phyloP scores from a whole-genome alignment of 2,329 filamentous ascomycete genomes.

The Diaporthe humulicola region DNA sequence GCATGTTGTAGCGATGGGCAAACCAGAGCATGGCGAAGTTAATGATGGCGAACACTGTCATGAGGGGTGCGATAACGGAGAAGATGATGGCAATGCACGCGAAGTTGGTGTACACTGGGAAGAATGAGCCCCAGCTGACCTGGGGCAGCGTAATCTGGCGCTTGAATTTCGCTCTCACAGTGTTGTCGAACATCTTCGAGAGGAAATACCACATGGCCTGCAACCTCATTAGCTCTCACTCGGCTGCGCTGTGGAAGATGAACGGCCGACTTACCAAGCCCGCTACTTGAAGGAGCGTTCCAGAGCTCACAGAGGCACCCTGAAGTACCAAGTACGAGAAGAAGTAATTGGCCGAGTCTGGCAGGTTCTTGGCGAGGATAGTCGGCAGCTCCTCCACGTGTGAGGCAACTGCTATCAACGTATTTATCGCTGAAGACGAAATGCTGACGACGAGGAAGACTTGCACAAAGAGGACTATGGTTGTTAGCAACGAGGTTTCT shows the following conservation, averaged over 20 bases:
- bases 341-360: slow-evolving; percentile 94
- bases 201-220: slow-evolving; percentile 79
- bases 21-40: slow-evolving; percentile 94
- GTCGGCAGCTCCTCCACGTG: slow-evolving; percentile 77
- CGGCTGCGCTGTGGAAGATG: background rate
- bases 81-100: slow-evolving; percentile 94
- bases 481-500: background rate
- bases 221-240: slow-evolving; percentile 3
- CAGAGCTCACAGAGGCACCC: slow-evolving; percentile 89
- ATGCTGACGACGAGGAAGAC: slow-evolving; percentile 94
- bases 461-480: slow-evolving; percentile 76
- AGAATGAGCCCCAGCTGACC: slow-evolving; percentile 93
- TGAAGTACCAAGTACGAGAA: slow-evolving; percentile 99
- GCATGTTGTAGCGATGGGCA: slow-evolving; percentile 95
- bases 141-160: slow-evolving; percentile 83
- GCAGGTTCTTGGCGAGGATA: slow-evolving; percentile 82
- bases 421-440: slow-evolving; percentile 75
- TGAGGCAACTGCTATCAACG: slow-evolving; percentile 68
- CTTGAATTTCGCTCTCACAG: slow-evolving; percentile 84
- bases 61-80: slow-evolving; percentile 88
- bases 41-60: slow-evolving; percentile 92
- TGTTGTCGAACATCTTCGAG: slow-evolving; percentile 85
- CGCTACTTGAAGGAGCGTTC: slow-evolving; percentile 87
- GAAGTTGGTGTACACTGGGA: slow-evolving; percentile 96
- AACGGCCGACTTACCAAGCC: slow-evolving; percentile 66